Conservation (phyloP, 306 rosid species). For the Fragaria nilgerrensis region DNA sequence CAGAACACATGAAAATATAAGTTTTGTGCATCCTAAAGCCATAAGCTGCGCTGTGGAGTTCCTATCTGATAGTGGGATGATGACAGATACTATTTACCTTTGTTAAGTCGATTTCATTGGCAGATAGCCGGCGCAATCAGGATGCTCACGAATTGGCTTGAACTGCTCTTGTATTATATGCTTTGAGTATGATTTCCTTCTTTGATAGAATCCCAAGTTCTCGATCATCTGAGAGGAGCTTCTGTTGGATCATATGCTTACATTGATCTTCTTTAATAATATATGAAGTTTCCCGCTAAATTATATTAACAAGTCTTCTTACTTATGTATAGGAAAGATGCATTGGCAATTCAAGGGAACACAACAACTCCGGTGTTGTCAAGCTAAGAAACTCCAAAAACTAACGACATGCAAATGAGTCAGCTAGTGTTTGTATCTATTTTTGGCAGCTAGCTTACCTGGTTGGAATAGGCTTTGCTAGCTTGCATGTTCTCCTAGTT, state of each 20-base stretch:
- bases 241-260: neutral
- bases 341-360: neutral
- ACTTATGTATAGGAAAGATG: neutral
- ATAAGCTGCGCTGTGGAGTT: neutral
- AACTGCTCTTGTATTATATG: neutral
- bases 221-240: neutral
- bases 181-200: neutral
- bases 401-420: too few species aligned
- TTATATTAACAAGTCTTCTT: neutral
- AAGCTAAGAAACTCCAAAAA: neutral
- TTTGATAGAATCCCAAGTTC: neutral
- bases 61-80: neutral
- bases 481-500: neutral
- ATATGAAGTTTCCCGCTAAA: too few species aligned
- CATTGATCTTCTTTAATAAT: too few species aligned
- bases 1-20: neutral
- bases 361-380: neutral
- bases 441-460: neutral
- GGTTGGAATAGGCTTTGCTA: neutral
- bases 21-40: neutral
- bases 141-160: neutral
- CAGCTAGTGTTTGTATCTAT: too few species aligned
- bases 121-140: neutral
- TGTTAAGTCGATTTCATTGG: neutral
- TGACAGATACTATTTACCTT: neutral